A percentile compares a stretch with the other conserved stretches of the same genome.
Evolutionary conservation across 2,329 filamentous ascomycete genomes (phyloP).

Genomic region (Cordyceps pruinosa): DNA sequence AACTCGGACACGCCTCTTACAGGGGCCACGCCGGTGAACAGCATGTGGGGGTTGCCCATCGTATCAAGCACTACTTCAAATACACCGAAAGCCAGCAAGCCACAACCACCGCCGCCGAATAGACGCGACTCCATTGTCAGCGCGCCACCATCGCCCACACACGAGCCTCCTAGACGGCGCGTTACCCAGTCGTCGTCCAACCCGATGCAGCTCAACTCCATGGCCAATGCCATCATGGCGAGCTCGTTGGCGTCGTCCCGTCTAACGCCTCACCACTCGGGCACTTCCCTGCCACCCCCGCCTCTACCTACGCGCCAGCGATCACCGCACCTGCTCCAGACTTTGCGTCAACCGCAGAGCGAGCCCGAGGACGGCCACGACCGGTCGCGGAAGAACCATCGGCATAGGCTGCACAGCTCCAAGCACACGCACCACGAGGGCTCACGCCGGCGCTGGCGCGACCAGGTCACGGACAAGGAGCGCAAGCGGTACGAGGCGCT

Average conservation of each 20-base stretch:
- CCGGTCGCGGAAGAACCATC: constrained; percentile 42
- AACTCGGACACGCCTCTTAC: constrained; percentile 14
- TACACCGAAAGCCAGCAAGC: constrained; percentile 7
- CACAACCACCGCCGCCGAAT: constrained; percentile 15
- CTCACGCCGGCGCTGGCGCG: constrained; percentile 67
- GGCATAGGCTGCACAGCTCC: constrained; percentile 45
- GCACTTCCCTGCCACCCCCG: constrained; percentile 28
- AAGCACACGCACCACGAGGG: constrained; percentile 74
- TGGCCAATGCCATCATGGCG: constrained; percentile 69
- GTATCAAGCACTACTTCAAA: constrained; percentile 8
- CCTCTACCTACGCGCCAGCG: constrained; percentile 37
- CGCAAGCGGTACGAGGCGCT: constrained; percentile 77
- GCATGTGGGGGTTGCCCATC: constrained; percentile 11
- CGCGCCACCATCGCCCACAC: constrained; percentile 30
- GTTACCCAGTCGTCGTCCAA: constrained; percentile 24
- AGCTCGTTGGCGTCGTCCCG: constrained; percentile 64
- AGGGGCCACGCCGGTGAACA: constrained; percentile 6
- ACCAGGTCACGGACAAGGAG: constrained; percentile 64
- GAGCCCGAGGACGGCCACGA: constrained; percentile 48
- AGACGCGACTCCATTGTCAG: constrained; percentile 19
- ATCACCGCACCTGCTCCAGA: constrained; percentile 54
- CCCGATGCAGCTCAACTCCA: constrained; percentile 51
- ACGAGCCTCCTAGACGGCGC: constrained; percentile 23
- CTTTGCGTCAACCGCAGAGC: constrained; percentile 51
- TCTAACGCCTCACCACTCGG: constrained; percentile 33